Percentiles rank a stretch among this genome's conserved stretches.
phyloP scores from a whole-genome alignment of 257 asterid genomes.

The Agastache rugosa region DNA sequence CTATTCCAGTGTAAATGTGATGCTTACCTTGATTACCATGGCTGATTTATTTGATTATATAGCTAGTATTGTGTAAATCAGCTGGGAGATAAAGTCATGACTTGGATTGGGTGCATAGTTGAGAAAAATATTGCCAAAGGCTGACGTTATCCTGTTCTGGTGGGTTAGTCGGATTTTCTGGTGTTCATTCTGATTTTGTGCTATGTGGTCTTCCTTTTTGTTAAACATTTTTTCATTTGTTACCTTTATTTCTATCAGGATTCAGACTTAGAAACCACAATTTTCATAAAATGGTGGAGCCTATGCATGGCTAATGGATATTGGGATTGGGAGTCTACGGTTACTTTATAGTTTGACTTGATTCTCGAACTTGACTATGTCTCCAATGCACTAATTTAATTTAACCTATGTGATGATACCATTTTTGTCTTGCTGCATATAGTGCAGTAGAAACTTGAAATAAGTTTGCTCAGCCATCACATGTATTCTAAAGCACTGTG shows the following conservation, averaged over 20 bases:
- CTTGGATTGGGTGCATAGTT: not conserved
- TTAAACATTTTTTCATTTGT: too few species aligned
- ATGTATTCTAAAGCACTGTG: not conserved
- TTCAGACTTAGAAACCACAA: not conserved
- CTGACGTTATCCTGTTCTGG: not conserved
- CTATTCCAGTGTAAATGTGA: not conserved
- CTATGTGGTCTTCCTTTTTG: too few species aligned
- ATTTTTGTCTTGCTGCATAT: slow-evolving; percentile 1
- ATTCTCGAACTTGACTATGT: not conserved
- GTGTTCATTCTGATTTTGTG: not conserved
- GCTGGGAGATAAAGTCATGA: not conserved
- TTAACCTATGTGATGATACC: not conserved
- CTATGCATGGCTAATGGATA: not conserved
- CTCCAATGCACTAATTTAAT: not conserved
- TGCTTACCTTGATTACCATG: not conserved
- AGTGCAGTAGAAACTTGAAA: slow-evolving; percentile 6
- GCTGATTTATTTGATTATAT: not conserved
- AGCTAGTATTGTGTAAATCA: not conserved
- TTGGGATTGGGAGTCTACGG: not conserved
- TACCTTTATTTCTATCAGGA: too few species aligned
- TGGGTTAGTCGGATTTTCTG: too few species aligned
- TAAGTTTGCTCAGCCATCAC: not conserved
- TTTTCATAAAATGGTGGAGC: not conserved
- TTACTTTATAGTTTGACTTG: slow-evolving; percentile 5
- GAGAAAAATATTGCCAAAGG: not conserved